Conservation (phyloP, 225 moss, liverwort and hornwort genomes). For the Pseudoscleropodium purum region DNA sequence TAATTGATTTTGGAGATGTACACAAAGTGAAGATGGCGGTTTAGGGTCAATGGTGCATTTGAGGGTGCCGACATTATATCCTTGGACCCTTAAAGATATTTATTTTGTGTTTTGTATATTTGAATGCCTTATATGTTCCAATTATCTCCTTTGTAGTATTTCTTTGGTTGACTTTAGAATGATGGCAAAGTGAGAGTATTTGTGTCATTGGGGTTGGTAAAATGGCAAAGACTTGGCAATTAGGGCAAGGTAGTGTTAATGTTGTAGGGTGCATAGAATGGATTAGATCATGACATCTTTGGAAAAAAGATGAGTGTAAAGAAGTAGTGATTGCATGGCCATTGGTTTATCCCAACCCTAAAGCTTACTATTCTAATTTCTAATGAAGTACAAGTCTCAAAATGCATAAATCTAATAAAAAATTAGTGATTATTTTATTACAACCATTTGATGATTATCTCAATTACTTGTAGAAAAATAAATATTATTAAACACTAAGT, state of each 20-base stretch:
- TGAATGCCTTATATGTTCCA: rapidly evolving
- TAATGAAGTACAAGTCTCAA: background rate
- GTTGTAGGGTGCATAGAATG: background rate
- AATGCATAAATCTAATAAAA: background rate
- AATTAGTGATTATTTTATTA: background rate
- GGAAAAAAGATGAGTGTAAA: background rate
- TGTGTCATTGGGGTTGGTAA: background rate
- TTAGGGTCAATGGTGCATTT: background rate
- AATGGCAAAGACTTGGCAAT: no score
- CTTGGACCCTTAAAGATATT: background rate
- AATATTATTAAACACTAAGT: background rate
- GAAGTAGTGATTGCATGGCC: background rate
- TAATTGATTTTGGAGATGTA: background rate
- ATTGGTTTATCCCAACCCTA: background rate
- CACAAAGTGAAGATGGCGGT: background rate
- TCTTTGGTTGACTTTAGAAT: background rate
- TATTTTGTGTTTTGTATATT: background rate
- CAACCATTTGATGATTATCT: background rate
- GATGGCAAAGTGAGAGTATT: background rate
- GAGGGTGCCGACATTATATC: background rate
- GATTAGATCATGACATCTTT: background rate
- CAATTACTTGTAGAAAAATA: background rate
- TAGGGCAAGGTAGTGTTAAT: background rate
- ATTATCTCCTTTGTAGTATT: background rate
- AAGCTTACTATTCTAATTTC: background rate